These are phyloP conservation scores for Colletotrichum trifolii DNA, from an alignment of 2,329 filamentous ascomycete genomes.

Conservation along the genomic window DNA sequence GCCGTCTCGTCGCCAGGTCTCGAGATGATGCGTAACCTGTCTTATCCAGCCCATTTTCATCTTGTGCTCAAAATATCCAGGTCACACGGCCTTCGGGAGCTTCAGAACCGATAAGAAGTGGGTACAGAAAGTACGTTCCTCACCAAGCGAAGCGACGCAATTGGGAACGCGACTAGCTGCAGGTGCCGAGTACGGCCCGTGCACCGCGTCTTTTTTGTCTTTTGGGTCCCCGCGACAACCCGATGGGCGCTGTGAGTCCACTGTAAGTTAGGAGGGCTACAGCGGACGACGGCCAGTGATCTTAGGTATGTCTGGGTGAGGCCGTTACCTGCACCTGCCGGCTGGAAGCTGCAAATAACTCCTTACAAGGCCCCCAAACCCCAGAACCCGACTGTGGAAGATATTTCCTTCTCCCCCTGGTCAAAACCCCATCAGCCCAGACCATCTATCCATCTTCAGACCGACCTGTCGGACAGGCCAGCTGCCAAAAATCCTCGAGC, in stretches of 20 bases:
- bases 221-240: constrained; percentile 28
- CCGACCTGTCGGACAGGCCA: background rate
- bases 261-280: too few relatives aligned
- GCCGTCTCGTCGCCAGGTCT: too few relatives aligned
- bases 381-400: background rate
- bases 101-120: constrained; percentile 28
- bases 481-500: constrained; percentile 2
- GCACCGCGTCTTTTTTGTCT: background rate
- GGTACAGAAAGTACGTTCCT: background rate
- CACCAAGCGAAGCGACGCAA: background rate
- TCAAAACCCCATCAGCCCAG: constrained; percentile 12
- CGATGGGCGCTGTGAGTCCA: background rate
- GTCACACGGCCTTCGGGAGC: constrained; percentile 31
- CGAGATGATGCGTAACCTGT: too few relatives aligned
- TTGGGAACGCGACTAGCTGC: constrained; percentile 1
- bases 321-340: too few relatives aligned
- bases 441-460: background rate
- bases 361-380: background rate
- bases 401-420: background rate
- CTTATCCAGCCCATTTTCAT: too few relatives aligned
- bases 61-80: background rate
- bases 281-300: too few relatives aligned
- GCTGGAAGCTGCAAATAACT: constrained; percentile 22
- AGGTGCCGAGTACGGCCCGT: constrained; percentile 23
- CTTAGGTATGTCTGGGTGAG: too few relatives aligned